These are phyloP conservation scores for Calendula officinalis DNA, from an alignment of 129 eudicot species.

Conservation along the genomic window DNA sequence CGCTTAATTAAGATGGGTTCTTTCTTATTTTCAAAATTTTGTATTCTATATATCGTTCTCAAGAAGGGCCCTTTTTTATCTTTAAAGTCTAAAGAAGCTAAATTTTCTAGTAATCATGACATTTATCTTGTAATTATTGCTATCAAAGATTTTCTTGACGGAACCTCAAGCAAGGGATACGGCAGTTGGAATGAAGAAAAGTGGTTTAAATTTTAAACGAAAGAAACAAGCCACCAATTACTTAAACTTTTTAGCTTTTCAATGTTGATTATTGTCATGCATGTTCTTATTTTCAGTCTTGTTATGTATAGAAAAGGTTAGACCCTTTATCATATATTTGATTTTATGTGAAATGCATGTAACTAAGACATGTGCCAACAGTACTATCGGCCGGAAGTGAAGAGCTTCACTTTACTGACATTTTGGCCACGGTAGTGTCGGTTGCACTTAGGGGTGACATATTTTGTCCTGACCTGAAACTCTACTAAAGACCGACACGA, in stretches of 20 bases:
- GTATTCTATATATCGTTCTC: slow-evolving; percentile 20
- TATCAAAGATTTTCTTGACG: slow-evolving; percentile 10
- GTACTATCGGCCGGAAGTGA: too few species aligned
- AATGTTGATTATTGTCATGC: not conserved
- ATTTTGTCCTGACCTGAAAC: too few species aligned
- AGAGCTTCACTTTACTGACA: too few species aligned
- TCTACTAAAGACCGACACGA: too few species aligned
- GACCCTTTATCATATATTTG: too few species aligned
- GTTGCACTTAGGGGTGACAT: too few species aligned
- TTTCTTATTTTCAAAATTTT: slow-evolving; percentile 15
- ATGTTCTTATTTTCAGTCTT: not conserved
- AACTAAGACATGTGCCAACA: too few species aligned
- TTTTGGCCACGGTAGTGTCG: too few species aligned
- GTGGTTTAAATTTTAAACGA: slow-evolving; percentile 25
- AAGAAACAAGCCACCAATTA: slow-evolving; percentile 48
- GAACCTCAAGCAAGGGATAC: slow-evolving; percentile 40
- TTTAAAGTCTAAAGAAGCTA: slow-evolving; percentile 10
- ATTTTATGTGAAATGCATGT: slow-evolving; percentile 6
- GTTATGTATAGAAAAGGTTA: too few species aligned
- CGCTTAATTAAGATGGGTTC: slow-evolving; percentile 19
- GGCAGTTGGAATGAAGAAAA: slow-evolving; percentile 33
- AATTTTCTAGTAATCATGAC: slow-evolving; percentile 31
- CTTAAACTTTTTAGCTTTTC: slow-evolving; percentile 30
- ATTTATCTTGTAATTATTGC: slow-evolving; percentile 36
- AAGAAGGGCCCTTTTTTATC: slow-evolving; percentile 29